phyloP scores from a whole-genome alignment of 768 basidiomycete genomes.

The Mrakia blollopis region DNA sequence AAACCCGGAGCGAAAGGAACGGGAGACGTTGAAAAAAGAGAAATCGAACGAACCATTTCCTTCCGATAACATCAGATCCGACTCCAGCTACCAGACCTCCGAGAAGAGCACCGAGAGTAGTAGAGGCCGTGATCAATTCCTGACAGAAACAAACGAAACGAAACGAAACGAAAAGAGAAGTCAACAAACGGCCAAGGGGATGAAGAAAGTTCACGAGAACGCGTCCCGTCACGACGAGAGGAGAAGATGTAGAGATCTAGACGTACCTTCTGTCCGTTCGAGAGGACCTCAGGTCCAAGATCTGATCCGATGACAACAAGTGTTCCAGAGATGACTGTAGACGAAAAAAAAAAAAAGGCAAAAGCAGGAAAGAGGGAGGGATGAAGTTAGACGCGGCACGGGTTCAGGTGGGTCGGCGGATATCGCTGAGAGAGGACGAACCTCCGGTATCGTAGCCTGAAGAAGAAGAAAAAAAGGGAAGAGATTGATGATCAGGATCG shows the following conservation, averaged over 20 bases:
- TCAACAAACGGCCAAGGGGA: not conserved
- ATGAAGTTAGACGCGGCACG: no score
- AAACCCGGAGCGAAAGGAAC: not conserved
- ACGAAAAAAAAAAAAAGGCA: no score
- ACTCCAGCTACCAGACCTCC: slow-evolving; percentile 66
- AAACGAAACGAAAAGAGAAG: not conserved
- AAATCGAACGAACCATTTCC: slow-evolving; percentile 46
- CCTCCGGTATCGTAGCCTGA: slow-evolving; percentile 67
- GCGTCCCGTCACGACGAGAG: not conserved
- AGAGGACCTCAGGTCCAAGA: slow-evolving; percentile 56
- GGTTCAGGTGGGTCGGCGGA: no score
- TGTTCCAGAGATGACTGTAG: slow-evolving; percentile 72
- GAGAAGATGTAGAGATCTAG: not conserved
- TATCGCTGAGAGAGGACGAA: no score
- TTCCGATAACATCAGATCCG: slow-evolving; percentile 65
- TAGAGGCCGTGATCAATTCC: slow-evolving; percentile 73
- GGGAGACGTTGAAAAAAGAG: not conserved
- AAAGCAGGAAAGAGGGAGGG: no score
- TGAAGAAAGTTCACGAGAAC: not conserved
- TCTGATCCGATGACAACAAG: slow-evolving; percentile 67
- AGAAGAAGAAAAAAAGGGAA: not conserved
- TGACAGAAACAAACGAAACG: not conserved
- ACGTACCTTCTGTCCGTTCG: slow-evolving; percentile 56
- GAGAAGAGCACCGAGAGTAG: slow-evolving; percentile 69
- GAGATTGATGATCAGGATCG: no score